Percentiles rank a stretch among this genome's conserved stretches.
phyloP scores from a whole-genome alignment of 177 flowering plant genomes.

The Telopea speciosissima region DNA sequence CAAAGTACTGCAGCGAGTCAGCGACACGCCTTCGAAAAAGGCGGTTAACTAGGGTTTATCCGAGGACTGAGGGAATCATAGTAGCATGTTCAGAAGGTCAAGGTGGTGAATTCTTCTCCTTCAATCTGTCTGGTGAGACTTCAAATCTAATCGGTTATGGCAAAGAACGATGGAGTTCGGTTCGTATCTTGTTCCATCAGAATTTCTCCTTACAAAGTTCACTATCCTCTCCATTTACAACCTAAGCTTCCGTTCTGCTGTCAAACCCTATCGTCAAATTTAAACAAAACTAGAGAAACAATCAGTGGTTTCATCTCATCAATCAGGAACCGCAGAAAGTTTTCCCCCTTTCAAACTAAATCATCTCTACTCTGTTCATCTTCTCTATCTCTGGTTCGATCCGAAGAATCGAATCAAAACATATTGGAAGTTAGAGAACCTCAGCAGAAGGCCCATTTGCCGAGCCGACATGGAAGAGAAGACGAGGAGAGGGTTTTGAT shows the following conservation, averaged over 20 bases:
- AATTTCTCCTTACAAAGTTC: slow-evolving; percentile 3
- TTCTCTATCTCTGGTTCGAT: slow-evolving; percentile 14
- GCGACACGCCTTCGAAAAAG: slow-evolving; percentile 4
- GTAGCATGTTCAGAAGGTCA: background rate
- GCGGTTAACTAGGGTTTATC: slow-evolving; percentile 17
- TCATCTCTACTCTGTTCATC: slow-evolving; percentile 22
- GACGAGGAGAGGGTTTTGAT: slow-evolving; percentile 93
- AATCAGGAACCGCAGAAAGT: slow-evolving; percentile 10
- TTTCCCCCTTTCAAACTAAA: background rate
- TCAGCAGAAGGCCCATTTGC: slow-evolving; percentile 10
- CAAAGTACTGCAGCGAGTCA: background rate
- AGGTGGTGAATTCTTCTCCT: background rate
- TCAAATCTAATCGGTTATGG: slow-evolving; percentile 13
- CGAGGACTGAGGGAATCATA: background rate
- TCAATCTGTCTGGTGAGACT: background rate
- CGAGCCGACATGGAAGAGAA: slow-evolving; percentile 23
- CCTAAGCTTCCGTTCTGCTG: slow-evolving; percentile 16
- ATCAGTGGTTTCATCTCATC: slow-evolving; percentile 11
- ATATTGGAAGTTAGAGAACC: slow-evolving; percentile 9
- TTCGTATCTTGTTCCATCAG: slow-evolving; percentile 25
- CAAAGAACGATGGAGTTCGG: slow-evolving; percentile 14
- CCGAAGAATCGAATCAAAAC: slow-evolving; percentile 13
- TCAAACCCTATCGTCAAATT: slow-evolving; percentile 12
- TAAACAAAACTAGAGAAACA: slow-evolving; percentile 5
- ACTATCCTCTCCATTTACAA: background rate